These are phyloP conservation scores for Centaurea solstitialis DNA, from an alignment of 129 eudicot genomes.

Conservation along the genomic window DNA sequence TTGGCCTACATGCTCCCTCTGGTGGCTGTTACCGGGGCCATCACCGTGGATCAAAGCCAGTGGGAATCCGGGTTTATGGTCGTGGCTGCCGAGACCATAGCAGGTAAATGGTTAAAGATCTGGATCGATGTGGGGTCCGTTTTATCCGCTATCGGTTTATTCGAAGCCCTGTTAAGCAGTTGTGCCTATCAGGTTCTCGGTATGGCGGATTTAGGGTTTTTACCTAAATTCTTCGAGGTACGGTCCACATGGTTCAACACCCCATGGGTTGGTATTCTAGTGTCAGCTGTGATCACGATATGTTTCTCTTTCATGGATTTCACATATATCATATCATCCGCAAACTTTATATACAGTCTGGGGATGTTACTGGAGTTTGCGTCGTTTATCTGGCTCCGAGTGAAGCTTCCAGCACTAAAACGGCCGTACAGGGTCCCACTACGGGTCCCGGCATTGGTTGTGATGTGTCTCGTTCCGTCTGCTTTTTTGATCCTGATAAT, in stretches of 20 bases:
- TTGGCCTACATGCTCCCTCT: constrained; percentile 46
- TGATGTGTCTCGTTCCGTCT: constrained; percentile 48
- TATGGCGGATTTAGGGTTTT: constrained; percentile 46
- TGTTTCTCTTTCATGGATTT: constrained; percentile 36
- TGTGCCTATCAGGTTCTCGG: constrained; percentile 46
- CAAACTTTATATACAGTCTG: constrained; percentile 47
- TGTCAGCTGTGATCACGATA: constrained; percentile 32
- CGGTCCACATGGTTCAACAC: constrained; percentile 47
- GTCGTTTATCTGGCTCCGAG: constrained; percentile 45
- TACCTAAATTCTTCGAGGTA: constrained; percentile 31
- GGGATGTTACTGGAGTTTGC: constrained; percentile 57
- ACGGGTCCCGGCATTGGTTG: constrained; percentile 17
- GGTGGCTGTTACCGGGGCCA: constrained; percentile 43
- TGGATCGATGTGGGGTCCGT: constrained; percentile 40
- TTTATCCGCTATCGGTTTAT: constrained; percentile 36
- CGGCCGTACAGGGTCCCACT: constrained; percentile 50
- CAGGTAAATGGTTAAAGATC: constrained; percentile 43
- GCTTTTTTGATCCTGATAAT: constrained; percentile 44
- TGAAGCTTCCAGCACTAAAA: constrained; percentile 28
- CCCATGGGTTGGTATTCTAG: constrained; percentile 52
- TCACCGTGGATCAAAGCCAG: constrained; percentile 23
- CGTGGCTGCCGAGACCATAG: constrained; percentile 33
- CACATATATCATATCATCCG: constrained; percentile 30
- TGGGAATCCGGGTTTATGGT: constrained; percentile 51
- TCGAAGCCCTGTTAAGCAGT: constrained; percentile 51